phyloP scores from a whole-genome alignment of 2,329 filamentous ascomycete genomes.

The Ascosphaera acerosa region DNA sequence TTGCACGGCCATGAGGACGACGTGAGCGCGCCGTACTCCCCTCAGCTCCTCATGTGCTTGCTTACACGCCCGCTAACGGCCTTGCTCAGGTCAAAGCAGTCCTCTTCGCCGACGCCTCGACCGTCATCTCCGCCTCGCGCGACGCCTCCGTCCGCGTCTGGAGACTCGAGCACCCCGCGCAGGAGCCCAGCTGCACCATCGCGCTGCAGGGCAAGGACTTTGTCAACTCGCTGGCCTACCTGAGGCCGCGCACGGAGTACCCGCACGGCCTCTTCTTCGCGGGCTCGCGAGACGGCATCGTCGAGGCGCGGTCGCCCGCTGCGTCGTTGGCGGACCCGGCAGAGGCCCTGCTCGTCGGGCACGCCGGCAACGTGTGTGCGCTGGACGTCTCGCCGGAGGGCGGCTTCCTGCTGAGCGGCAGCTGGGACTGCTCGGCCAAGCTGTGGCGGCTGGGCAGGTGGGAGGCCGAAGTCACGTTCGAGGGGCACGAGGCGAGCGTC shows the following conservation, averaged over 20 bases:
- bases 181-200: constrained; percentile 51
- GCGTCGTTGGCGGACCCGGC: constrained; percentile 47
- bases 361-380: constrained; percentile 68
- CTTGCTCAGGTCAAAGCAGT: constrained; percentile 54
- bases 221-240: constrained; percentile 61
- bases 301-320: constrained; percentile 58
- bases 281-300: constrained; percentile 74
- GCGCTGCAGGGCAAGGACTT: constrained; percentile 60
- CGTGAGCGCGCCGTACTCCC: constrained; percentile 29
- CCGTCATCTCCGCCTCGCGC: constrained; percentile 63
- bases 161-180: constrained; percentile 42
- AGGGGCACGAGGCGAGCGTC: constrained; percentile 57
- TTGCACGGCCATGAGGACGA: constrained; percentile 79
- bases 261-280: constrained; percentile 65
- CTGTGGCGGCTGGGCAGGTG: constrained; percentile 72
- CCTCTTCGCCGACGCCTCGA: constrained; percentile 45
- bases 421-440: constrained; percentile 76
- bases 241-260: constrained; percentile 40
- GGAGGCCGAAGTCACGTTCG: constrained; percentile 46
- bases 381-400: constrained; percentile 53
- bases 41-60: constrained; percentile 1
- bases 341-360: constrained; percentile 64
- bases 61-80: constrained; percentile 6
- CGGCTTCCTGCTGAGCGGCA: constrained; percentile 59
- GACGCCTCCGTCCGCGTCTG: constrained; percentile 78